A percentile compares a stretch with the other conserved stretches of the same genome.
phyloP scores from a whole-genome alignment of 139 green algal genomes.

The Penium margaritaceum region DNA sequence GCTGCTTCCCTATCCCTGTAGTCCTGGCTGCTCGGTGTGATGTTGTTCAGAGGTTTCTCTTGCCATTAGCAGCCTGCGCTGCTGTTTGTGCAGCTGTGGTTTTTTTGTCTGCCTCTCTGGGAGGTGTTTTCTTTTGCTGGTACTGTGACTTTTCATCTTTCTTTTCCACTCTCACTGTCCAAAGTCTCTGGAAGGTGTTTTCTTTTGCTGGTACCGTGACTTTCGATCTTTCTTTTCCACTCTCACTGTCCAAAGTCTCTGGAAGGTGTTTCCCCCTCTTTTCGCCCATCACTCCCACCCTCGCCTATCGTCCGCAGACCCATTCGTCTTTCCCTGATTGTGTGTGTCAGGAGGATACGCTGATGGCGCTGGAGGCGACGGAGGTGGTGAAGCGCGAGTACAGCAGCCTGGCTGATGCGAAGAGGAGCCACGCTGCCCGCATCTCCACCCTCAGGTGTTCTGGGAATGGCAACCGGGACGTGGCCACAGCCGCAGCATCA shows the following conservation, averaged over 20 bases:
- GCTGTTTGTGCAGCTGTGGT: background rate
- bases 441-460: background rate
- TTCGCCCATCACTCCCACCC: background rate
- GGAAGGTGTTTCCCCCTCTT: background rate
- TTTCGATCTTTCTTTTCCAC: background rate
- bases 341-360: background rate
- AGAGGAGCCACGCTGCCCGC: background rate
- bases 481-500: too few species aligned
- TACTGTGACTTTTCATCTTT: background rate
- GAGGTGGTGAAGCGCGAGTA: constrained; percentile 8
- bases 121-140: background rate
- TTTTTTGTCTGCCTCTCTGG: background rate
- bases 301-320: background rate
- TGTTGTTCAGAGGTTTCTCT: background rate
- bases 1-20: too few species aligned
- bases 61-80: background rate
- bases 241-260: background rate
- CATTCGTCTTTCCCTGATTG: background rate
- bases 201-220: background rate
- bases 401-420: background rate
- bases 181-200: background rate
- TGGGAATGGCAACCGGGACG: too few species aligned
- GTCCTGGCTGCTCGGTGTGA: too few species aligned
- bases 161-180: too few species aligned
- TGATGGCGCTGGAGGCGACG: background rate